These are phyloP conservation scores for Rhexocercosporidium sp. DNA, from an alignment of 2,329 filamentous ascomycete genomes.

Conservation along the genomic window DNA sequence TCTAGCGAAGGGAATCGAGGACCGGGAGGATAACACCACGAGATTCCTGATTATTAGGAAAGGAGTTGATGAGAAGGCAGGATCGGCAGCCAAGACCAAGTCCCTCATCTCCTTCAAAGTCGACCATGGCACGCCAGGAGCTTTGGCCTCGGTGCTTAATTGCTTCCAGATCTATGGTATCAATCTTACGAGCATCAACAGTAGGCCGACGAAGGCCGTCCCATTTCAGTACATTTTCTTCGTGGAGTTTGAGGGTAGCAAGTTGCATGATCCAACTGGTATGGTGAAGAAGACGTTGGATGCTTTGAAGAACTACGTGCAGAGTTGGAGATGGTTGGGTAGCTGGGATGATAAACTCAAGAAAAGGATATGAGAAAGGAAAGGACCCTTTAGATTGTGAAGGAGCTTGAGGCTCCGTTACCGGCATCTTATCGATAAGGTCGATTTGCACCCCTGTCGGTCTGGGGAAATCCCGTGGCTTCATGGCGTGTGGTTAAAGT, in stretches of 20 bases:
- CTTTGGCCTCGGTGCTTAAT: slow-evolving; percentile 78
- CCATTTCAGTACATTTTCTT: slow-evolving; percentile 96
- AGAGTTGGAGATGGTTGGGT: slow-evolving; percentile 70
- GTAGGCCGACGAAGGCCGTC: slow-evolving; percentile 73
- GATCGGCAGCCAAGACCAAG: slow-evolving; percentile 54
- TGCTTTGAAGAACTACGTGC: slow-evolving; percentile 61
- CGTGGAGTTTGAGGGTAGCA: slow-evolving; percentile 80
- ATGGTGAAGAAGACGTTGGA: slow-evolving; percentile 65
- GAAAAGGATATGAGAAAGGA: slow-evolving; percentile 9
- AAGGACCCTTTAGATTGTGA: not conserved
- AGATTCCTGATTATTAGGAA: slow-evolving; percentile 71
- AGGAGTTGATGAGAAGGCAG: slow-evolving; percentile 31
- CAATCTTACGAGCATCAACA: slow-evolving; percentile 91
- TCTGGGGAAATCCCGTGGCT: not conserved
- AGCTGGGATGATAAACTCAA: slow-evolving; percentile 59
- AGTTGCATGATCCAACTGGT: slow-evolving; percentile 55
- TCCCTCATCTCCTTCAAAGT: slow-evolving; percentile 85
- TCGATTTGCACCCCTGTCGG: not conserved
- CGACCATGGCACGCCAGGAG: slow-evolving; percentile 77
- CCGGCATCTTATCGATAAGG: slow-evolving; percentile 33
- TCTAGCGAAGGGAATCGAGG: slow-evolving; percentile 73
- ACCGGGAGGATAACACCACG: slow-evolving; percentile 77
- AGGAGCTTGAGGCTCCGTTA: not conserved
- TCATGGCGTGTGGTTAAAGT: not conserved
- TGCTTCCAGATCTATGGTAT: slow-evolving; percentile 76